Conservation (phyloP, 495 filamentous ascomycete species). For the Hypoxylon fragiforme region DNA sequence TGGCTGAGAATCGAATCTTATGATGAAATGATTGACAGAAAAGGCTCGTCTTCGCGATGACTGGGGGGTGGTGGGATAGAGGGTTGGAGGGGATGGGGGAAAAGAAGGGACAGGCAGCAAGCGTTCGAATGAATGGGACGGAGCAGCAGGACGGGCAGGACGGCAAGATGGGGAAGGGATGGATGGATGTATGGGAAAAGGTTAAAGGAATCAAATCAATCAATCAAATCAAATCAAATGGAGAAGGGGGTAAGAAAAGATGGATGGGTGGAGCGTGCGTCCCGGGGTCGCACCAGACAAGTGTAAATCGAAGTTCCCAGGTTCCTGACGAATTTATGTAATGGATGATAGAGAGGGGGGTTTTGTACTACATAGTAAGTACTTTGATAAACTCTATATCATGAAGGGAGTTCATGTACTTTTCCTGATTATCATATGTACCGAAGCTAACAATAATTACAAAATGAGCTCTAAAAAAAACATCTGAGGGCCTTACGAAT, state of each 20-base stretch:
- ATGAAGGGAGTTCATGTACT: too few species aligned
- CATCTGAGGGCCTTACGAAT: constrained; percentile 6
- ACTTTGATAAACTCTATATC: too few species aligned
- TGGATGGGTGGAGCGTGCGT: constrained; percentile 30
- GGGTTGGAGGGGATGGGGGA: constrained; percentile 15
- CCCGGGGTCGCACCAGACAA: constrained; percentile 13
- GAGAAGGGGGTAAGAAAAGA: constrained; percentile 27
- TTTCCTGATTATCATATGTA: constrained; percentile 9
- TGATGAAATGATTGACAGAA: constrained; percentile 37
- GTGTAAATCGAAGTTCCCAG: constrained; percentile 12
- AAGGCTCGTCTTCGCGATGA: constrained; percentile 37
- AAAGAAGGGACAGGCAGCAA: constrained; percentile 13
- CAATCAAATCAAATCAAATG: constrained; percentile 28
- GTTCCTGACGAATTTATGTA: constrained; percentile 35
- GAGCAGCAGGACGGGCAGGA: not conserved
- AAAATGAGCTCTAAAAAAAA: not conserved
- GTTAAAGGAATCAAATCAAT: constrained; percentile 35
- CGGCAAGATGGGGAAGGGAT: constrained; percentile 39
- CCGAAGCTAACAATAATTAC: constrained; percentile 16
- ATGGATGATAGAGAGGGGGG: constrained; percentile 1
- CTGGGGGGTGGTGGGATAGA: constrained; percentile 21
- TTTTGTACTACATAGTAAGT: not conserved
- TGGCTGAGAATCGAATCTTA: constrained; percentile 36
- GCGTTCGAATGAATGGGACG: not conserved
- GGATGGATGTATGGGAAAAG: too few species aligned